Percentiles rank a stretch among this genome's conserved stretches.
phyloP scores from a whole-genome alignment of 164 flowering plant species.

The Tinospora cordifolia region DNA sequence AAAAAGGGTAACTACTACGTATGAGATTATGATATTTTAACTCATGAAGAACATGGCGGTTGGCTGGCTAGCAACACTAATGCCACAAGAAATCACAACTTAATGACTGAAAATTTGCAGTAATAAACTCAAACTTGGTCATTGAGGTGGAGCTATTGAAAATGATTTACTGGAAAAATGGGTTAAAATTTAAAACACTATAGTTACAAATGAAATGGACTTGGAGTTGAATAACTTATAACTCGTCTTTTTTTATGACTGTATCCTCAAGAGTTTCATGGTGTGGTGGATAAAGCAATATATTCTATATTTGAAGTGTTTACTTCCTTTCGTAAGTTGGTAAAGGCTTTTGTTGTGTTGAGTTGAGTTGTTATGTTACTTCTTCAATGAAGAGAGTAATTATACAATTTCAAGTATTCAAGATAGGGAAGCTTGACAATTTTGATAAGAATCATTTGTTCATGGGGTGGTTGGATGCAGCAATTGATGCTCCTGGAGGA shows the following conservation, averaged over 20 bases:
- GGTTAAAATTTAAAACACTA: background rate
- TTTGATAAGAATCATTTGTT: background rate
- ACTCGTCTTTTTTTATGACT: background rate
- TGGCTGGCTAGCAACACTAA: background rate
- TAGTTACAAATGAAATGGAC: background rate
- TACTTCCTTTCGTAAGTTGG: background rate
- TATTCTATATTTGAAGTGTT: background rate
- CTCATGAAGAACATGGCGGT: background rate
- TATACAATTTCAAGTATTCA: background rate
- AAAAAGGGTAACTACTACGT: background rate
- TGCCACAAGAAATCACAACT: background rate
- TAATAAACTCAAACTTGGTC: background rate
- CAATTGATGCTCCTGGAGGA: constrained; percentile 92
- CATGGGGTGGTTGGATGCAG: constrained; percentile 34
- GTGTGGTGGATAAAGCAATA: background rate
- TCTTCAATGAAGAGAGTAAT: too few species aligned
- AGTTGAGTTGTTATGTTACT: too few species aligned
- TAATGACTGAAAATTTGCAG: background rate
- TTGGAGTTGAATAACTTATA: background rate
- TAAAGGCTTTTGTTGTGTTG: too few species aligned
- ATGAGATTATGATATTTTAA: background rate
- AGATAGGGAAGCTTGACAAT: background rate
- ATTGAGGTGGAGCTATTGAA: background rate
- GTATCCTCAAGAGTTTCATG: background rate
- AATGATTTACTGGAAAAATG: too few species aligned